A percentile compares a stretch with the other conserved stretches of the same genome.
Evolutionary conservation across 441 rosid genomes (phyloP).

Genomic region (Biscutella laevigata): DNA sequence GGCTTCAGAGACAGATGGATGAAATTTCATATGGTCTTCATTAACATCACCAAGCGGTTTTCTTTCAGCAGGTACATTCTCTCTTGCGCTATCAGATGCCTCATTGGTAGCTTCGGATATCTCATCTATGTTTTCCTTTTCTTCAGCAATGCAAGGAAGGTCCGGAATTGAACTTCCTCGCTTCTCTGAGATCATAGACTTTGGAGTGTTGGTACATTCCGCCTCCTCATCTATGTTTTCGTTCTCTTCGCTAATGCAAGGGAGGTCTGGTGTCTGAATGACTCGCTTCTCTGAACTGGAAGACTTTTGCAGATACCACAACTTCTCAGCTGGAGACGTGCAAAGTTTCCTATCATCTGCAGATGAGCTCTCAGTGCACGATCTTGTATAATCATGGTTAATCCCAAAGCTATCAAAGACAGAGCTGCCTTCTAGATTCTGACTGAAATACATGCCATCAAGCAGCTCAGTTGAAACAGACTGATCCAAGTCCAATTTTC

Average conservation of each 20-base stretch:
- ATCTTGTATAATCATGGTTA: conserved; percentile 26
- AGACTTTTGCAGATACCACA: conserved; percentile 61
- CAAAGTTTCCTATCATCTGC: conserved; percentile 43
- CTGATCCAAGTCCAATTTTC: conserved; percentile 33
- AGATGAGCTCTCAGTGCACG: conserved; percentile 38
- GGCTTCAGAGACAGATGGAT: conserved; percentile 42
- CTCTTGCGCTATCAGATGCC: conserved; percentile 26
- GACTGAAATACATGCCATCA: conserved; percentile 37
- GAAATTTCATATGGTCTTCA: conserved; percentile 32
- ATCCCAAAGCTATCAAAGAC: conserved; percentile 33
- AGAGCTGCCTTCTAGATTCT: conserved; percentile 30
- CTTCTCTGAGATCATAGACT: conserved; percentile 55
- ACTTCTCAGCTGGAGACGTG: conserved; percentile 56
- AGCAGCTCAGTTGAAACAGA: conserved; percentile 66
- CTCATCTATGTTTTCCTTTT: conserved; percentile 53
- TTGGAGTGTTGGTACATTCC: conserved; percentile 25
- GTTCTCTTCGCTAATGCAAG: conserved; percentile 78
- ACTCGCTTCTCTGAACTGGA: conserved; percentile 61
- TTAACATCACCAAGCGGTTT: conserved; percentile 50
- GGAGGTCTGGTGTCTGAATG: conserved; percentile 70
- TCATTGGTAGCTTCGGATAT: conserved; percentile 34
- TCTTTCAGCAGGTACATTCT: conserved; percentile 37
- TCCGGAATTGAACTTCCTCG: conserved; percentile 54
- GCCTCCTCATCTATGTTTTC: conserved; percentile 48
- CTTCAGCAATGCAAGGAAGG: conserved; percentile 82